Percentiles rank a stretch among this genome's conserved stretches.
These are phyloP conservation scores for Neophaeococcomyces aloes DNA, from an alignment of 2,329 filamentous ascomycete genomes.

Conservation along the genomic window DNA sequence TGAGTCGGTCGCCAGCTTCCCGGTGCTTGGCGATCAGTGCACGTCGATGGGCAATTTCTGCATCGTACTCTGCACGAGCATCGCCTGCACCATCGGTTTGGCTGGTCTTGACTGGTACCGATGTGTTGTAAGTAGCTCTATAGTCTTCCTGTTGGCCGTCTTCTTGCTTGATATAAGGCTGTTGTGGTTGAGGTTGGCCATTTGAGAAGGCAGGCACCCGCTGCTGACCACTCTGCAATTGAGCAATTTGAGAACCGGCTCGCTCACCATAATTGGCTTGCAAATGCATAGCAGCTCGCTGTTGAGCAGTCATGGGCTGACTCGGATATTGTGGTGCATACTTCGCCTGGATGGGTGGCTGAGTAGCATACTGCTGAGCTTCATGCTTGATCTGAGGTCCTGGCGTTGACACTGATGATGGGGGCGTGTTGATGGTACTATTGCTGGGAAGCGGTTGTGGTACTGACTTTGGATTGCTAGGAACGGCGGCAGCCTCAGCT, in stretches of 20 bases:
- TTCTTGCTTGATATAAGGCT: slow-evolving; percentile 19
- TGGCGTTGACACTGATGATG: slow-evolving; percentile 27
- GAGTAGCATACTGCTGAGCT: slow-evolving; percentile 13
- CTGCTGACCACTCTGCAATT: slow-evolving; percentile 23
- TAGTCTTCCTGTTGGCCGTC: background rate
- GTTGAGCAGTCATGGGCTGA: slow-evolving; percentile 24
- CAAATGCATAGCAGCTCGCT: slow-evolving; percentile 21
- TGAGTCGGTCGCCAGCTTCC: slow-evolving; percentile 29
- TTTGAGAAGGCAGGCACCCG: slow-evolving; percentile 14
- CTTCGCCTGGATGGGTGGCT: slow-evolving; percentile 10
- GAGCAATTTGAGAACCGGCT: slow-evolving; percentile 21
- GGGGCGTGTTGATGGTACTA: slow-evolving; percentile 23
- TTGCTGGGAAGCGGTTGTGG: slow-evolving; percentile 18
- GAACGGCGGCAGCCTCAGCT: slow-evolving; percentile 30
- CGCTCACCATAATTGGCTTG: slow-evolving; percentile 21
- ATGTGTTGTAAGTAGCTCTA: slow-evolving; percentile 27
- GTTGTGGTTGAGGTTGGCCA: slow-evolving; percentile 25
- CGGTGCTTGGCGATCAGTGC: slow-evolving; percentile 29
- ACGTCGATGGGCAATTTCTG: slow-evolving; percentile 35
- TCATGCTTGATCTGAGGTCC: slow-evolving; percentile 16
- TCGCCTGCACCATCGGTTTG: slow-evolving; percentile 69
- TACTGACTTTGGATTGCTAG: slow-evolving; percentile 27
- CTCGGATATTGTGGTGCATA: slow-evolving; percentile 18
- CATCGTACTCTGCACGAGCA: slow-evolving; percentile 45
- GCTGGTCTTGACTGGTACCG: slow-evolving; percentile 33